These are phyloP conservation scores for Rickenella mellea DNA, from an alignment of 768 basidiomycete species.

Conservation along the genomic window DNA sequence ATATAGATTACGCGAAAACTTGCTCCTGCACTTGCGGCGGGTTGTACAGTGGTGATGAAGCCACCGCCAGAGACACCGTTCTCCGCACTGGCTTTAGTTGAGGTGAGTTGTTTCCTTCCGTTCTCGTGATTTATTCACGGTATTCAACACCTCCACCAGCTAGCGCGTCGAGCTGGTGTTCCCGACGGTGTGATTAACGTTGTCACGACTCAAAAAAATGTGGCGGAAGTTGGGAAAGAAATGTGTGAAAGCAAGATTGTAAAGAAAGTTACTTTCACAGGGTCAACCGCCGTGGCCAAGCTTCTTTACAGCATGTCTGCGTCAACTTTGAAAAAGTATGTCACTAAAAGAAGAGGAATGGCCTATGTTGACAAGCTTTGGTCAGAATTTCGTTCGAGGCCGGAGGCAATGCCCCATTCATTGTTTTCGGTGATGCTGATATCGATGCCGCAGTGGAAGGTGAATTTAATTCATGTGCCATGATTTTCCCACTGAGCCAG, in stretches of 20 bases:
- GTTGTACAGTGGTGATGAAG: slow-evolving; percentile 94
- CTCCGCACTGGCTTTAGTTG: slow-evolving; percentile 83
- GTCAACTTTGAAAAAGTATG: slow-evolving; percentile 75
- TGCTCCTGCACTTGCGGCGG: slow-evolving; percentile 83
- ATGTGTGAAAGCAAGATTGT: slow-evolving; percentile 84
- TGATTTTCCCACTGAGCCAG: background rate
- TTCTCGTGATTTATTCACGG: background rate
- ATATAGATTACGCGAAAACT: slow-evolving; percentile 78
- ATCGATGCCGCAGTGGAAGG: slow-evolving; percentile 87
- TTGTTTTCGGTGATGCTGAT: slow-evolving; percentile 95
- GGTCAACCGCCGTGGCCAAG: slow-evolving; percentile 76
- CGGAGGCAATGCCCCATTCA: slow-evolving; percentile 93
- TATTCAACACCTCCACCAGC: slow-evolving; percentile 27
- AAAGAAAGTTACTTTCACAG: slow-evolving; percentile 89
- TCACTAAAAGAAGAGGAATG: background rate
- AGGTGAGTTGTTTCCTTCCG: slow-evolving; percentile 35
- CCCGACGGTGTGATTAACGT: slow-evolving; percentile 95
- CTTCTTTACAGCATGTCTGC: slow-evolving; percentile 63
- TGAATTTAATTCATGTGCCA: slow-evolving; percentile 18
- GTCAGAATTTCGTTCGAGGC: slow-evolving; percentile 68
- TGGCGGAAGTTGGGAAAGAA: slow-evolving; percentile 83
- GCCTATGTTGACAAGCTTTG: background rate
- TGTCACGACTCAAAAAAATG: slow-evolving; percentile 79
- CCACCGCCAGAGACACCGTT: slow-evolving; percentile 94
- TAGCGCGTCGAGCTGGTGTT: slow-evolving; percentile 81